A percentile compares a stretch with the other conserved stretches of the same genome.
Evolutionary conservation across 805 yeast genomes (phyloP).

Genomic region (Diddensiella transvaalensis): DNA sequence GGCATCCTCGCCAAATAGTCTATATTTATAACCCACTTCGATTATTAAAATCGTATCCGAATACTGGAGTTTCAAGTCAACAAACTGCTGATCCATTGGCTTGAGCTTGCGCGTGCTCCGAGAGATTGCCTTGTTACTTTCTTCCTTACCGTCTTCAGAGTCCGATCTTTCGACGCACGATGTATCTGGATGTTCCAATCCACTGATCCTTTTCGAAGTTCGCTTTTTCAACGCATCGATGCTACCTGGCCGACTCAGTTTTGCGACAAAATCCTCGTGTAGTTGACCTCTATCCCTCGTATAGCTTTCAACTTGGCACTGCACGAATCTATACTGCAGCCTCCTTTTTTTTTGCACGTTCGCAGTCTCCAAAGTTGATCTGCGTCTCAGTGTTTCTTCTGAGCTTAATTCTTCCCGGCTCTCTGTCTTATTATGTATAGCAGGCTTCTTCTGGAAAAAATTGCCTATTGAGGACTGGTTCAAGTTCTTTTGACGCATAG

Average conservation of each 20-base stretch:
- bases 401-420: neutral
- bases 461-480: neutral
- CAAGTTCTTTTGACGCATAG: too few relatives aligned
- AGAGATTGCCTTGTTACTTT: neutral
- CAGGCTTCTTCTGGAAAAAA: neutral
- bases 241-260: slow-evolving; percentile 16
- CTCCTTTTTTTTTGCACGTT: neutral
- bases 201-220: neutral
- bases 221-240: slow-evolving; percentile 8
- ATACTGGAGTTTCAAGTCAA: slow-evolving; percentile 58
- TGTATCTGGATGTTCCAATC: neutral
- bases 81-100: slow-evolving; percentile 77
- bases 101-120: slow-evolving; percentile 42
- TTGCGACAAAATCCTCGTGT: slow-evolving; percentile 9
- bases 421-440: neutral
- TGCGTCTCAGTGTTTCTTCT: neutral
- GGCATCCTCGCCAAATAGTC: slow-evolving; percentile 85
- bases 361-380: neutral
- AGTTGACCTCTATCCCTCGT: neutral
- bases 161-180: neutral
- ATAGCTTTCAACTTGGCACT: neutral
- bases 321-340: neutral
- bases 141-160: neutral
- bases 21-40: slow-evolving; percentile 90
- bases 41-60: slow-evolving; percentile 70